Evolutionary conservation across 2,329 filamentous ascomycete genomes (phyloP).

Genomic region (Emericellopsis cladophorae): DNA sequence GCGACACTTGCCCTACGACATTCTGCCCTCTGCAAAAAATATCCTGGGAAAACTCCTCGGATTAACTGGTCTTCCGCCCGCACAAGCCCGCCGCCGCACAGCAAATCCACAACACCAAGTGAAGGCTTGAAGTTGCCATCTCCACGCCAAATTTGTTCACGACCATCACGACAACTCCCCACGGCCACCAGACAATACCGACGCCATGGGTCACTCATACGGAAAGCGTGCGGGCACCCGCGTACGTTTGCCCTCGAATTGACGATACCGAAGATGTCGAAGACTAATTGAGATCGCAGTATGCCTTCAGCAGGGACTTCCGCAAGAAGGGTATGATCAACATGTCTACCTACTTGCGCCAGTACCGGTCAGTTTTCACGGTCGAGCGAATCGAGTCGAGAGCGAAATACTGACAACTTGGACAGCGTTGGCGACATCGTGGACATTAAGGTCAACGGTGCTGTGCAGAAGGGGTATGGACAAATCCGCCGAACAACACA

Average conservation of each 20-base stretch:
- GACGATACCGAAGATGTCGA: conserved; percentile 4
- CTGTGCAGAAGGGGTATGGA: conserved; percentile 91
- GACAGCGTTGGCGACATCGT: conserved; percentile 91
- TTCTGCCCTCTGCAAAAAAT: conserved; percentile 9
- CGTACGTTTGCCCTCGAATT: conserved; percentile 36
- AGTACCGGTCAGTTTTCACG: conserved; percentile 57
- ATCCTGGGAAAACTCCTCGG: conserved; percentile 9
- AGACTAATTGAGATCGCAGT: conserved; percentile 31
- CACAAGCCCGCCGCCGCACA: conserved; percentile 18
- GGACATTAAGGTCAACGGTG: conserved; percentile 97
- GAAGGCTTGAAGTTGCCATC: conserved; percentile 19
- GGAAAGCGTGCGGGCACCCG: conserved; percentile 81
- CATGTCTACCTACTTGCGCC: conserved; percentile 86
- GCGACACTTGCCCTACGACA: conserved; percentile 18
- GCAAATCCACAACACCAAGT: conserved; percentile 22
- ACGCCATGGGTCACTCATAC: conserved; percentile 75
- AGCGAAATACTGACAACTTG: conserved; percentile 25
- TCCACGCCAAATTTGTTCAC: conserved; percentile 26
- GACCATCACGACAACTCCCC: conserved; percentile 21
- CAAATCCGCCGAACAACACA: too few relatives aligned
- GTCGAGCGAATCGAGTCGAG: conserved; percentile 2
- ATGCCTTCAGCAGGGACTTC: conserved; percentile 90
- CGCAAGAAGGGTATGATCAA: conserved; percentile 91
- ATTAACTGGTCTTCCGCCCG: conserved; percentile 22
- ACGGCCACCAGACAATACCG: conserved; percentile 31